Evolutionary conservation across 495 filamentous ascomycete species (phyloP).

Genomic region (Penicillium steckii): DNA sequence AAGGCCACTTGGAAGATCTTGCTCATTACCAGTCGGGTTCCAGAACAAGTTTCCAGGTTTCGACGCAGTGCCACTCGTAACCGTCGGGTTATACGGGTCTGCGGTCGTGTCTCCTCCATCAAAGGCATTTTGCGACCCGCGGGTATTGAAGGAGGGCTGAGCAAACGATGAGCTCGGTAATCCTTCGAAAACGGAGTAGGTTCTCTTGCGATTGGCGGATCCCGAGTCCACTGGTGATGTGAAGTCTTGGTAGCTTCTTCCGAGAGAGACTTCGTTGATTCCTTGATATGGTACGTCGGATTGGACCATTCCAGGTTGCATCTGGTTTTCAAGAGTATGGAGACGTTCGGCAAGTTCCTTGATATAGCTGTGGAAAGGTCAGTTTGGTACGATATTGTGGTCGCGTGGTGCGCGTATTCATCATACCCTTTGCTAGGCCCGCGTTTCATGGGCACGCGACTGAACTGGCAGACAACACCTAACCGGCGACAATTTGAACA

Average conservation of each 20-base stretch:
- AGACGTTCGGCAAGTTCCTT: conserved; percentile 92
- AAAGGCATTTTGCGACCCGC: conserved; percentile 39
- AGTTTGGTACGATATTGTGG: conserved; percentile 12
- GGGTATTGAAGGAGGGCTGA: conserved; percentile 45
- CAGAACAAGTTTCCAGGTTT: conserved; percentile 42
- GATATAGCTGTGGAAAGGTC: conserved; percentile 67
- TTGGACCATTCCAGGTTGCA: conserved; percentile 48
- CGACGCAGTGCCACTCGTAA: conserved; percentile 28
- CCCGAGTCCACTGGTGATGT: conserved; percentile 44
- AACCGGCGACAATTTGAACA: conserved; percentile 87
- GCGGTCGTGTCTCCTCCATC: conserved; percentile 39
- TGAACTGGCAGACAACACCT: conserved; percentile 78
- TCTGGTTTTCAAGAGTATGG: conserved; percentile 74
- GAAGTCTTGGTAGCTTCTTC: conserved; percentile 48
- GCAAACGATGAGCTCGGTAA: conserved; percentile 45
- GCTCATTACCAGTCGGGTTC: conserved; percentile 35
- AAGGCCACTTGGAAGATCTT: conserved; percentile 34
- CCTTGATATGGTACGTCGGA: conserved; percentile 45
- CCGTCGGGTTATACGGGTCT: conserved; percentile 40
- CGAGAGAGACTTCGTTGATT: conserved; percentile 47
- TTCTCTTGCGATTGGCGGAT: conserved; percentile 50
- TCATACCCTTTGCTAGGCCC: conserved; percentile 91
- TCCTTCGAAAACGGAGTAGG: conserved; percentile 56
- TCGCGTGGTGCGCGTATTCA: background rate
- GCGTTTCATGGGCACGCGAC: conserved; percentile 89